Base-by-base conservation (phyloP, 352 stramenopile genomes). In the Pythium monospermum region DNA sequence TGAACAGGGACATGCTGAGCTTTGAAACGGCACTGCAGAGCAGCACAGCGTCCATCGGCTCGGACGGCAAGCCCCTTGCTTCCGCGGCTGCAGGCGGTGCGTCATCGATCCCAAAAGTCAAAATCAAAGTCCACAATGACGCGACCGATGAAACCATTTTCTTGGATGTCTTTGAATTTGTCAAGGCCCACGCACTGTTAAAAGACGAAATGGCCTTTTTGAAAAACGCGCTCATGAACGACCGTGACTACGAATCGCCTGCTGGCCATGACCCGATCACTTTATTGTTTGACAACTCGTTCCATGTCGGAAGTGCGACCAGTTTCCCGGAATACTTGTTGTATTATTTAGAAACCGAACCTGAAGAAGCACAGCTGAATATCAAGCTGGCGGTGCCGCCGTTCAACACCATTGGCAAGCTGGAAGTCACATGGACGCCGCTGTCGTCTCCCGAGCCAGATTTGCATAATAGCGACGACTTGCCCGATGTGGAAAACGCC, bases 161-260 rank as follows among this genome's bases (percentile, higher is more conserved):
- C 56, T 67, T 98, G 0, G 90, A 97, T 53, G 87, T 95, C 12
- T 96, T 96, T 64, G 91, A 97, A 64, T 97, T 97, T 50, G 79
- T 91, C 31, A 94, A 94, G 53, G 83, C 83, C 8, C 80, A 94
- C 53, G 78, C 83, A 8, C 46, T 94, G 21, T 61, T 94, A 18
- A 94, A 89, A 63, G 70, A 91, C 62, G 70, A 96, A 71, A 68
- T 96, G 25, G 85, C 82, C 18, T 94, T 97, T 44, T 66, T 98
- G 16, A 87, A 90, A 35, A 96, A 96, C 42, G 87, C 94, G 30
- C 79, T 97, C 26, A 81, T 91, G 66, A 91, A 88, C 49, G 66
- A 84, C 46, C 79, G 87, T 18, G 82, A 90, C 49, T 97, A 97
- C 65, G 76, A 86, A 35, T 74, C 91, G 10, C 85, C 87, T 11